Evolutionary conservation across 768 basidiomycete genomes (phyloP).

Genomic region (Kwoniella sp.): DNA sequence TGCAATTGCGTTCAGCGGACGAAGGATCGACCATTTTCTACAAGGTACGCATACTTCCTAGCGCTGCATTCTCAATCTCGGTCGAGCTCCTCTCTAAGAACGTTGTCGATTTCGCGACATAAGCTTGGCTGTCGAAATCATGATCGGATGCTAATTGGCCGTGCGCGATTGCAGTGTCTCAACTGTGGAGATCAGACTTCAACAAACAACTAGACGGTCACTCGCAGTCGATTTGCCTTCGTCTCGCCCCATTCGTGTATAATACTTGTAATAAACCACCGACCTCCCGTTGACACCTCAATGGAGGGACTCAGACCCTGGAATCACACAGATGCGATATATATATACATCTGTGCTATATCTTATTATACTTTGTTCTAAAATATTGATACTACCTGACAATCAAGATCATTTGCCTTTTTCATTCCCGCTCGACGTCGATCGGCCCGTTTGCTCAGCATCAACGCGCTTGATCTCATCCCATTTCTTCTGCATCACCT

Average conservation of each 20-base stretch:
- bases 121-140: no score
- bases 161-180: slow-evolving; percentile 12
- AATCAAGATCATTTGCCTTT: background rate
- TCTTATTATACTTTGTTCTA: background rate
- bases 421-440: background rate
- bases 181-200: slow-evolving; percentile 31
- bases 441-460: slow-evolving; percentile 6
- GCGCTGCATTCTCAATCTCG: no score
- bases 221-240: background rate
- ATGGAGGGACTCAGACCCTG: no score
- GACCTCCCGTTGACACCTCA: background rate
- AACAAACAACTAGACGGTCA: slow-evolving; percentile 21
- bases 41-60: slow-evolving; percentile 78
- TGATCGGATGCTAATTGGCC: background rate
- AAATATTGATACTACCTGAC: background rate
- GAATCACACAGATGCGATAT: no score
- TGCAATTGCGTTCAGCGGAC: slow-evolving; percentile 88
- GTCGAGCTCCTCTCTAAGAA: no score
- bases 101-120: no score
- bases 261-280: background rate
- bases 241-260: background rate
- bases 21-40: slow-evolving; percentile 94
- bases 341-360: slow-evolving; percentile 18
- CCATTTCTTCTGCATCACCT: slow-evolving; percentile 37
- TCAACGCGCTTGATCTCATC: slow-evolving; percentile 29